Base-by-base conservation (phyloP, 1,284 basidiomycete genomes). In the Ceratorhiza oryzae-sativae region DNA sequence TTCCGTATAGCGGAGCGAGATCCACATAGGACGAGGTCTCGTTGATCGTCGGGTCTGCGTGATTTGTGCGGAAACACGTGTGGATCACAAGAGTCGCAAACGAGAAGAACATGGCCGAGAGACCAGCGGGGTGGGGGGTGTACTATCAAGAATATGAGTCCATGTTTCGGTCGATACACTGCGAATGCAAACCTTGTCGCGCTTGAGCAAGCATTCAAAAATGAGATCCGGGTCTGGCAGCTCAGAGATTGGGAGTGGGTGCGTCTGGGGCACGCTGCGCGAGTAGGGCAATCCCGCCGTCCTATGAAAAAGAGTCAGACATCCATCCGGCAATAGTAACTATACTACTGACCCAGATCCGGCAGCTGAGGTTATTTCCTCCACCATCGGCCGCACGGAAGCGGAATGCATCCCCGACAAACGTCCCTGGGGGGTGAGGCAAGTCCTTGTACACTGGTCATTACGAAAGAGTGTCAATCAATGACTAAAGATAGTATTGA, bases 21-120 rank as follows among this genome's bases (percentile, higher is more conserved):
- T 96, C 94, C 73, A 95, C 88, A 77, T 96, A 96, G 12, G 91
- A 91, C 0, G 91, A 92, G 6, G 94, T 94, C 77, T 93, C 86
- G 80, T 96, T 96, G 78, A 92, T 89, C 76, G 84, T 85, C 32
- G 85, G 83, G 71, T 91, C 82, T 0, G 77, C 79, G 79, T 91
- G 89, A 5, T 86, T 87, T 0, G 55, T 70, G 41, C 42, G 53
- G 70, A 74, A 72, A 15, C 72, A 23, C 39, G 63, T 67, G 46
- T 74, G 73, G 39, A 74, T 74, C 42, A 74, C 73, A 71, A 65
- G 71, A 51, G 39, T 75, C 74, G 92, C 93, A 75, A 93, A 93
- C 4, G 88, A 82, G 78, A 94, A 94, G 88, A 93, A 92, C 77
- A 92, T 77, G 60, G 87, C 86, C 1, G 90, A 92, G 46, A 93